Conservation (phyloP, 2,329 filamentous ascomycete genomes). For the Ophiostoma piceae region DNA sequence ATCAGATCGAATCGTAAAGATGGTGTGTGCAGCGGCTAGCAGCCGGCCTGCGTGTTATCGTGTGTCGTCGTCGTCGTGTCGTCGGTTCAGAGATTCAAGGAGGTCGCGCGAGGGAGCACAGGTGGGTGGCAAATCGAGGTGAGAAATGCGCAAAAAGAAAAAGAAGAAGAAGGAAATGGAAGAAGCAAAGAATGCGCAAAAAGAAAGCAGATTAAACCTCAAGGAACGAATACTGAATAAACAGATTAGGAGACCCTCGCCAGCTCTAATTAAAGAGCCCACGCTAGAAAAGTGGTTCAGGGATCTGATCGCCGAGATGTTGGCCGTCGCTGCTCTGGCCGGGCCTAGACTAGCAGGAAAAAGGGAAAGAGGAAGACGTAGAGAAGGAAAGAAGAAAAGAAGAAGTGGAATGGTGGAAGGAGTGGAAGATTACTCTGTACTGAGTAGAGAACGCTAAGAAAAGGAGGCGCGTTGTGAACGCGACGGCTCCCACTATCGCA, state of each 20-base stretch:
- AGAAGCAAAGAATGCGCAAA: slow-evolving; percentile 5
- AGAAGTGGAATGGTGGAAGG: background rate
- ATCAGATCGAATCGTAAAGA: background rate
- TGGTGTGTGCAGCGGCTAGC: background rate
- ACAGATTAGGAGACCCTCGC: background rate
- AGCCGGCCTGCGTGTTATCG: slow-evolving; percentile 10
- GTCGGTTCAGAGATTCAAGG: background rate
- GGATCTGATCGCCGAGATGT: slow-evolving; percentile 11
- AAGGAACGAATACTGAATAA: background rate
- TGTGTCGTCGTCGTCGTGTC: background rate
- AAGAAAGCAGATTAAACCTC: background rate
- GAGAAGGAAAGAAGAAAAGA: background rate
- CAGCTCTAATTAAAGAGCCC: slow-evolving; percentile 13
- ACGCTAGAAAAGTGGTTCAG: slow-evolving; percentile 15
- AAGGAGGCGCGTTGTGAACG: background rate
- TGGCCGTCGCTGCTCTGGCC: background rate
- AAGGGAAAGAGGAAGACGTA: background rate
- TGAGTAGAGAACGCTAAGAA: background rate
- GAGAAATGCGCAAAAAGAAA: slow-evolving; percentile 11
- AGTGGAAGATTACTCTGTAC: too few relatives aligned
- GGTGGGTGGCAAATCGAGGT: background rate
- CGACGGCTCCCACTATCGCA: background rate
- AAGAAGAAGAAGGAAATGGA: slow-evolving; percentile 1
- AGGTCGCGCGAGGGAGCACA: background rate
- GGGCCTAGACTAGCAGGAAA: background rate